Base-by-base conservation (phyloP, 2,329 filamentous ascomycete genomes). In the Phaeosphaeriaceae sp. region DNA sequence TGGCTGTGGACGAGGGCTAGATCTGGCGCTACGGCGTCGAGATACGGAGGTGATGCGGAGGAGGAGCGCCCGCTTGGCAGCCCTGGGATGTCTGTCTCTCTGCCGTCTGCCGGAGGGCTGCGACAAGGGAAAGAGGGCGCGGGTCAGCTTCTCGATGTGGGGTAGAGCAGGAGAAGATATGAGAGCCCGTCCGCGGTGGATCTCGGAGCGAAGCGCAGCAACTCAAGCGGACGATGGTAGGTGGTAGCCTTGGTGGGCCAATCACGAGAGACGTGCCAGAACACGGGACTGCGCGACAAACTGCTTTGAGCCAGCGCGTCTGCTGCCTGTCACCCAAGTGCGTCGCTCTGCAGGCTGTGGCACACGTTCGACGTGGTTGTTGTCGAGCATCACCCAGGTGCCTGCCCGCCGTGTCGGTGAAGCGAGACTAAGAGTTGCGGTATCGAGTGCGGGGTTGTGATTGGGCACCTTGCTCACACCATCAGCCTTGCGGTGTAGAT, bases 1-100 rank as follows among this genome's bases (percentile, higher is more conserved):
- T 91, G 54, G 44, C 42, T 52, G 53, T 30, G 22, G 47, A 43
- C 17, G 52, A 42, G 56, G 51, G 46, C 44, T 54, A 42, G 47
- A 23, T 52, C 49, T 52, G 49, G 40, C 54, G 54, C 54, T 48
- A 52, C 49, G 48, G 48, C 54, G 54, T 56, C 48, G 54, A 52
- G 48, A 56, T 46, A 47, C 49, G 24, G 55, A 48, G 52, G 48
- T 52, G 59, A 50, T 54, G 54, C 44, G 53, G 55, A 49, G 50
- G 28, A 42, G 28, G 42, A 53, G 55, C 49, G 55, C 55, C 49
- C 40, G 40, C 54, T 55, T 55, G 54, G 54, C 54, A 26, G 40
- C 54, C 48, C 40, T 43, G 32, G 35, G 47, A 50, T 55, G 53
- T 49, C 44, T 50, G 46, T 26, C 32, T 43, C 32, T 43, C 26